Percentiles rank a stretch among this genome's conserved stretches.
Evolutionary conservation across 2,329 filamentous ascomycete genomes (phyloP).

Genomic region (Aspergillus phoenicis): DNA sequence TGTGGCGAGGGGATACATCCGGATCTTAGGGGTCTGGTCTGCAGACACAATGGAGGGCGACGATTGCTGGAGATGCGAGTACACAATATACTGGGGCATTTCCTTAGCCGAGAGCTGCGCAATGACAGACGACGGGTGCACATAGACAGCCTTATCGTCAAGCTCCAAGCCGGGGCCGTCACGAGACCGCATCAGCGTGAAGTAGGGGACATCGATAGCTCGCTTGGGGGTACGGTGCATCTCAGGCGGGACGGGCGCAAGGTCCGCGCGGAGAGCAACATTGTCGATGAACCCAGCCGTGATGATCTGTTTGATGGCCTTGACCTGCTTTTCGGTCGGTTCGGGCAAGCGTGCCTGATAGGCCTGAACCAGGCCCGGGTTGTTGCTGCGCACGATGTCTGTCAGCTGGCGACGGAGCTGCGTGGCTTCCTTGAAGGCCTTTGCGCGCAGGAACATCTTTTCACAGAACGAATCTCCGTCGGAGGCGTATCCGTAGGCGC

Average conservation of each 20-base stretch:
- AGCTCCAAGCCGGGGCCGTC: constrained; percentile 47
- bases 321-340: constrained; percentile 68
- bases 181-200: constrained; percentile 76
- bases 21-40: constrained; percentile 66
- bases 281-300: constrained; percentile 93
- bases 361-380: constrained; percentile 52
- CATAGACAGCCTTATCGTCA: constrained; percentile 71
- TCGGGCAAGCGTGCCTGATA: constrained; percentile 58
- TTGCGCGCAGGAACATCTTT: constrained; percentile 80
- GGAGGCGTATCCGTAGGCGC: constrained; percentile 77
- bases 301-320: constrained; percentile 84
- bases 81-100: constrained; percentile 85
- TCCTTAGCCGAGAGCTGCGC: constrained; percentile 69
- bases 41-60: constrained; percentile 56
- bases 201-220: constrained; percentile 90
- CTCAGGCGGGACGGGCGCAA: constrained; percentile 73
- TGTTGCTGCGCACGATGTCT: constrained; percentile 74
- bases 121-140: constrained; percentile 83
- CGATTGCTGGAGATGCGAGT: constrained; percentile 77
- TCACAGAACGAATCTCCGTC: constrained; percentile 72
- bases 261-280: constrained; percentile 86
- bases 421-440: constrained; percentile 81
- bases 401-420: constrained; percentile 83
- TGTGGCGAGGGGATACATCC: constrained; percentile 86
- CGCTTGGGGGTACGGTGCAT: constrained; percentile 70